Conservation (phyloP, 495 filamentous ascomycete genomes). For the Friedmanniomyces endolithicus region DNA sequence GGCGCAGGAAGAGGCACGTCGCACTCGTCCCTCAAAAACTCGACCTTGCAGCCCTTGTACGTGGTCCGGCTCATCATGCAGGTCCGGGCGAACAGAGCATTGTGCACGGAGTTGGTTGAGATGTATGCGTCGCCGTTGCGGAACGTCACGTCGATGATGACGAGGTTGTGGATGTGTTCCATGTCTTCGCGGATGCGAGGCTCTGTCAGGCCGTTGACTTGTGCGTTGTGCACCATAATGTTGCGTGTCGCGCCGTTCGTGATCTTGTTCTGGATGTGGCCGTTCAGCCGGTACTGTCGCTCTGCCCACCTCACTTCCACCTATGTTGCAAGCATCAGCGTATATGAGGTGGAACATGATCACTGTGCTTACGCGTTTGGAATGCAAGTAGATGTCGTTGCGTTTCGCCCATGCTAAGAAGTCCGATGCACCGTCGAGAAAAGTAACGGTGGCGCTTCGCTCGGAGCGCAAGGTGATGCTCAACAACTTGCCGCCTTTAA, state of each 20-base stretch:
- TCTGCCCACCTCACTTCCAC: constrained; percentile 60
- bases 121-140: constrained; percentile 47
- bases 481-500: constrained; percentile 58
- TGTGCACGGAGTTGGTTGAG: constrained; percentile 65
- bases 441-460: constrained; percentile 54
- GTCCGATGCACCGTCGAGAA: constrained; percentile 47
- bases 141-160: constrained; percentile 55
- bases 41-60: constrained; percentile 65
- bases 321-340: constrained; percentile 33
- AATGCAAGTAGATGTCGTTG: constrained; percentile 56
- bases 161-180: constrained; percentile 70
- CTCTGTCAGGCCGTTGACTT: constrained; percentile 45
- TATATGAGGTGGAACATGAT: not conserved
- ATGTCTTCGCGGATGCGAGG: constrained; percentile 56
- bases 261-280: constrained; percentile 55
- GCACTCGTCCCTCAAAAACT: constrained; percentile 66
- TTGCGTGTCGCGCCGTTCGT: constrained; percentile 65
- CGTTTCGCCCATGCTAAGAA: constrained; percentile 54
- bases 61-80: constrained; percentile 65
- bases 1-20: constrained; percentile 42
- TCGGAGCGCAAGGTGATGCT: constrained; percentile 58
- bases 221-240: constrained; percentile 49
- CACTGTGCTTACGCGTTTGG: constrained; percentile 46
- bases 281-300: constrained; percentile 56
- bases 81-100: constrained; percentile 58